Percentiles rank a stretch among this genome's conserved stretches.
phyloP scores from a whole-genome alignment of 2,329 filamentous ascomycete genomes.

The Pseudogymnoascus sp. region DNA sequence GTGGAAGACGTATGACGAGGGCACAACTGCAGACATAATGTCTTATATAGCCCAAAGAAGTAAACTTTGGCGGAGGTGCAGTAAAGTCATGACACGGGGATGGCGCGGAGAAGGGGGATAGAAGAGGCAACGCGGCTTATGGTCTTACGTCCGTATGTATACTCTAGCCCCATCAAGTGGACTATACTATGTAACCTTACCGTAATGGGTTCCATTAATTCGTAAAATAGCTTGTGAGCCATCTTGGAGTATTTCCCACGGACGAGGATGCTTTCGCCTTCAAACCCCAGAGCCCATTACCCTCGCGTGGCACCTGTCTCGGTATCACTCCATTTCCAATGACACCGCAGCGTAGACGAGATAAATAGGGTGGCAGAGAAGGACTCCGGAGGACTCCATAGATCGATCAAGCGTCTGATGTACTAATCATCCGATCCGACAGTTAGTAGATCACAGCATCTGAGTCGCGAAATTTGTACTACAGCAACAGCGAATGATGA shows the following conservation, averaged over 20 bases:
- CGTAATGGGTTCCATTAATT: not conserved
- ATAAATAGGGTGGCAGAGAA: not conserved
- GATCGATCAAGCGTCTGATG: not conserved
- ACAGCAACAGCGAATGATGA: not conserved
- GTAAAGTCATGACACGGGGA: not conserved
- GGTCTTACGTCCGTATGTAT: not conserved
- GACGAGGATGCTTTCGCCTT: not conserved
- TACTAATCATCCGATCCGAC: not conserved
- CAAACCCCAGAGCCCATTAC: not conserved
- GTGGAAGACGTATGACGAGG: conserved; percentile 5
- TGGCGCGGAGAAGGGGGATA: not conserved
- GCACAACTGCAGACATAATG: conserved; percentile 23
- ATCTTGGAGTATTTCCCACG: not conserved
- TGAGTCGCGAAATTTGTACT: not conserved
- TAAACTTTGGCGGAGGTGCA: conserved; percentile 18
- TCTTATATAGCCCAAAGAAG: conserved; percentile 17
- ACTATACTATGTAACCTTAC: not conserved
- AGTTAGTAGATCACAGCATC: not conserved
- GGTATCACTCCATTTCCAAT: not conserved
- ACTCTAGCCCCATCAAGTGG: not conserved
- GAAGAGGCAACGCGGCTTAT: not conserved
- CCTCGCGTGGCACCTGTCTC: not conserved
- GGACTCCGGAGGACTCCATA: not conserved
- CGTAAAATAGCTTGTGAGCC: not conserved
- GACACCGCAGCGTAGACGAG: not conserved